These are phyloP conservation scores for Leptomonas seymouri DNA, from an alignment of 208 protist species.

Conservation along the genomic window DNA sequence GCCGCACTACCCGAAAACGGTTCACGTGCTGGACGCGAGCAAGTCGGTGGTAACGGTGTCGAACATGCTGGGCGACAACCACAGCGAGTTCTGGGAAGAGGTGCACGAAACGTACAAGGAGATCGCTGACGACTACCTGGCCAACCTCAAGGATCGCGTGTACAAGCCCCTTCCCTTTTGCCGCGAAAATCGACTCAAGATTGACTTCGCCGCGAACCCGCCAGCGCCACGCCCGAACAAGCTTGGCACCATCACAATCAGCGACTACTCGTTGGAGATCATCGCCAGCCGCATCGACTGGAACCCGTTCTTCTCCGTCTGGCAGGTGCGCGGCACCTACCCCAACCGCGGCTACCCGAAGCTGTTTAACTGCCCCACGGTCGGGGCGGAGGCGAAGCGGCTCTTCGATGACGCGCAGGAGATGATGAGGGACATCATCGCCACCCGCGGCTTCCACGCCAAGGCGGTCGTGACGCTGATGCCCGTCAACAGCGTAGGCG, in stretches of 20 bases:
- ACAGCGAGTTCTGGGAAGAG: slow-evolving; percentile 86
- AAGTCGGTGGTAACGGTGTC: slow-evolving; percentile 89
- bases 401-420: slow-evolving; percentile 92
- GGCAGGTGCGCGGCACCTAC: slow-evolving; percentile 95
- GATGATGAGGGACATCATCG: slow-evolving; percentile 87
- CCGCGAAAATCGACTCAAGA: slow-evolving; percentile 47
- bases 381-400: slow-evolving; percentile 93
- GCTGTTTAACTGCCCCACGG: slow-evolving; percentile 96
- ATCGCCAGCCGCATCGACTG: slow-evolving; percentile 96
- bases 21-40: slow-evolving; percentile 97
- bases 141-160: slow-evolving; percentile 86
- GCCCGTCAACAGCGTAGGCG: slow-evolving; percentile 89
- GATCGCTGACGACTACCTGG: slow-evolving; percentile 94
- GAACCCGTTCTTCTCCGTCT: slow-evolving; percentile 96
- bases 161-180: slow-evolving; percentile 84
- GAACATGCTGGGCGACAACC: slow-evolving; percentile 58
- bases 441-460: slow-evolving; percentile 80
- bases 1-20: slow-evolving; percentile 83
- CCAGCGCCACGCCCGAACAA: slow-evolving; percentile 61
- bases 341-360: slow-evolving; percentile 96
- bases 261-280: slow-evolving; percentile 81
- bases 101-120: slow-evolving; percentile 91
- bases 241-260: slow-evolving; percentile 74
- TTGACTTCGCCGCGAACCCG: slow-evolving; percentile 72
- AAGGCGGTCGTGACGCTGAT: slow-evolving; percentile 88